Base-by-base conservation (phyloP, 2,329 filamentous ascomycete genomes). In the Neospermospora avenae region DNA sequence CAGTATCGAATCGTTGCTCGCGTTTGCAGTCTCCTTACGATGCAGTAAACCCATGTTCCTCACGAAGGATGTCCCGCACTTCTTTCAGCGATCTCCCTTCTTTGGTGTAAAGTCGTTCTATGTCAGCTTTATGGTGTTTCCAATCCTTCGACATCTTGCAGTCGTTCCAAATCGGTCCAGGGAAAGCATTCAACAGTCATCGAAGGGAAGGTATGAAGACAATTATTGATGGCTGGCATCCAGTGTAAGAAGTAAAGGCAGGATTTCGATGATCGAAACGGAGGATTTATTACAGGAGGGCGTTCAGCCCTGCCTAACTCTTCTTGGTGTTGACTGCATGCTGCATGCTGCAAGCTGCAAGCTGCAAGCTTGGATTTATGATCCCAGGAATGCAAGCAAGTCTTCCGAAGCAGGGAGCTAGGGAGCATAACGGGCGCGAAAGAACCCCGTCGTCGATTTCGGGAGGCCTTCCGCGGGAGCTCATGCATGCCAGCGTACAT, bases 101-200 rank as follows among this genome's bases (percentile, higher is more conserved):
- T 4, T 53, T 55, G 13, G 61, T 53, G 41, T 66, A 65, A 10
- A 66, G 59, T 35, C 57, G 55, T 57, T 62, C 61, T 34, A 65
- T 53, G 57, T 62, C 61, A 48, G 53, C 59, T 42, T 63, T 63
- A 42, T 62, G 59, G 4, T 42, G 34, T 13, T 59, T 55, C 65
- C 65, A 66, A 24, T 66, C 57, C 54, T 61, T 65, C 35, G 62
- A 57, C 64, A 65, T 66, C 2, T 20, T 60, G 41, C 13, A 24
- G n/a, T 37, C 10, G 6, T 20, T 55, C 39, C 18, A 54, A 28
- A 54, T 25, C 53, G 18, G 24, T 37, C n/a, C 41, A 42, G 16
- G 41, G 28, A 24, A 44, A 45, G 39, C 39, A 25, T 22, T 20
- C 5, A 8, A 55, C 14, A 45, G 28, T 24, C 20, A 55, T 55